Conservation (phyloP, 2,329 filamentous ascomycete genomes). For the Aspergillus japonicus region DNA sequence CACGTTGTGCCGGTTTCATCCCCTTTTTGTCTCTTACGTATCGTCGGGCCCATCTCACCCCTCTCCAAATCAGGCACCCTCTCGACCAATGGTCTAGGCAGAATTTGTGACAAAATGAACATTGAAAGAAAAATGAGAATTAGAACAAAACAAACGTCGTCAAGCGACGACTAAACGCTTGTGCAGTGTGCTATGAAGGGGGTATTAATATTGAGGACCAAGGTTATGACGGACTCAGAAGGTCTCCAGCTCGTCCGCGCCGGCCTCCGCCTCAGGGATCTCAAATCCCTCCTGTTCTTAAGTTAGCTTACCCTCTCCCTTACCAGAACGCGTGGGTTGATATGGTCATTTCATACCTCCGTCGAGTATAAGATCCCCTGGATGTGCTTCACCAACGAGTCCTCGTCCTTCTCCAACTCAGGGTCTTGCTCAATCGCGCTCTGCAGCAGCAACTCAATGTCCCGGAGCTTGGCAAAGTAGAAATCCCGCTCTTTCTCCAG, state of each 20-base stretch:
- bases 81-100: neutral
- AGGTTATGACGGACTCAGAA: constrained; percentile 23
- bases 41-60: neutral
- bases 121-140: neutral
- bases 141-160: constrained; percentile 1
- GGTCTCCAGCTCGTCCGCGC: constrained; percentile 32
- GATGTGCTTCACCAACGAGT: constrained; percentile 89
- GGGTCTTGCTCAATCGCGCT: constrained; percentile 89
- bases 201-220: constrained; percentile 28
- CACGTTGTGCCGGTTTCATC: neutral
- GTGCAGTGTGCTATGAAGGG: constrained; percentile 22
- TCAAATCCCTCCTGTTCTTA: constrained; percentile 32
- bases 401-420: constrained; percentile 90
- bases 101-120: neutral
- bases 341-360: constrained; percentile 56
- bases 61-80: neutral
- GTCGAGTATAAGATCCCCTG: constrained; percentile 97
- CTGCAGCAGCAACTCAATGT: constrained; percentile 94
- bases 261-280: constrained; percentile 30
- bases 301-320: neutral
- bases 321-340: neutral
- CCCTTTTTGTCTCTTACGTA: neutral
- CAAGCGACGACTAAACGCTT: constrained; percentile 15
- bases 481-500: constrained; percentile 96
- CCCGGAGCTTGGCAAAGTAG: constrained; percentile 97